Evolutionary conservation across 108 stramenopile species (phyloP).

Genomic region (Skeletonema potamos): DNA sequence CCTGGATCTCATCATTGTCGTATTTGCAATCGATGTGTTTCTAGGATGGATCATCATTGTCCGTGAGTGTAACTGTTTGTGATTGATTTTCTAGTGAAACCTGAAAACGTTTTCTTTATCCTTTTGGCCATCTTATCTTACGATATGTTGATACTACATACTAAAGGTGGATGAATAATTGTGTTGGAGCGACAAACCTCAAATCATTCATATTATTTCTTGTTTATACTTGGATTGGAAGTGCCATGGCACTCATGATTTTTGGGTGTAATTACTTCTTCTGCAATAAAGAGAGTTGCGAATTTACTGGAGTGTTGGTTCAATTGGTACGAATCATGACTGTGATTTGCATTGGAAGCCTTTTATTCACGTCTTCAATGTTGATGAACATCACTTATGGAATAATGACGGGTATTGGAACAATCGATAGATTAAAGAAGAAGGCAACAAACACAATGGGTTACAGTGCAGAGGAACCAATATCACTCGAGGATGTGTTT

Average conservation of each 20-base stretch:
- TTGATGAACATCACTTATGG: slow-evolving; percentile 77
- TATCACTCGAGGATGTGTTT: slow-evolving; percentile 69
- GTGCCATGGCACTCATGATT: slow-evolving; percentile 77
- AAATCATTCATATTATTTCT: slow-evolving; percentile 87
- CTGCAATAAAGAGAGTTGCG: slow-evolving; percentile 64
- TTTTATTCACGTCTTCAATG: slow-evolving; percentile 84
- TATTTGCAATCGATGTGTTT: slow-evolving; percentile 93
- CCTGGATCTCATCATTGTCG: slow-evolving; percentile 93
- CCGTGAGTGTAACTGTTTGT: slow-evolving; percentile 33
- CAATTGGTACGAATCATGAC: slow-evolving; percentile 81
- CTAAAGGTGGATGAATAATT: slow-evolving; percentile 89
- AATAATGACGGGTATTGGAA: slow-evolving; percentile 87
- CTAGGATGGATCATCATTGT: slow-evolving; percentile 97
- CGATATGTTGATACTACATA: neutral
- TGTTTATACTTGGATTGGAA: slow-evolving; percentile 81
- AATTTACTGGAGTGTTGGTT: slow-evolving; percentile 66
- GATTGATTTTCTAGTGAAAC: neutral
- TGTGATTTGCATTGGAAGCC: slow-evolving; percentile 55
- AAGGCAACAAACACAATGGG: slow-evolving; percentile 62
- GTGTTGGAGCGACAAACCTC: slow-evolving; percentile 61
- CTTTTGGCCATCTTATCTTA: neutral
- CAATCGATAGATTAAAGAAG: slow-evolving; percentile 90
- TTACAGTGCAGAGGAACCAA: slow-evolving; percentile 64
- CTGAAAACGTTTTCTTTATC: too few relatives aligned
- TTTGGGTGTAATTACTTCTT: slow-evolving; percentile 84